Evolutionary conservation across 371 early-diverging fungal species (phyloP).

Genomic region (Basidiobolus meristosporus): DNA sequence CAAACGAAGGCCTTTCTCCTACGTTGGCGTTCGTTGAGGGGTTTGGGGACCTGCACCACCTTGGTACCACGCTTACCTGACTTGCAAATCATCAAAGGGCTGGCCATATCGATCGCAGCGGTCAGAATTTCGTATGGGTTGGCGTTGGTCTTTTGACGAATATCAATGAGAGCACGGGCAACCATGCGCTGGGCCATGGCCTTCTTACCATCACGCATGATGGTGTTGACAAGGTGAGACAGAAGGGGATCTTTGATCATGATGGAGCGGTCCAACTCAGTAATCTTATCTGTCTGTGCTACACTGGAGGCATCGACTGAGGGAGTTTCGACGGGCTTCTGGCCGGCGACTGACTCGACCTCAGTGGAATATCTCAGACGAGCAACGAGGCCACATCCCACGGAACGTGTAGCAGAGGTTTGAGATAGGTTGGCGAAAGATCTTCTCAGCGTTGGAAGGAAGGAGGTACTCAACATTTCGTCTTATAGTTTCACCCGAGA

Average conservation of each 20-base stretch:
- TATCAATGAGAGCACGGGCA: conserved; percentile 39
- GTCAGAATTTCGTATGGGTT: conserved; percentile 42
- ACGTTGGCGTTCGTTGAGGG: conserved; percentile 63
- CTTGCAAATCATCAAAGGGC: conserved; percentile 59
- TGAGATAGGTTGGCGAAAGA: too few relatives aligned
- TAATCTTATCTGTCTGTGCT: background rate
- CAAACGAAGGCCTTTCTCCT: conserved; percentile 69
- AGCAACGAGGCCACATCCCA: too few relatives aligned
- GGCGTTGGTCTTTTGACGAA: conserved; percentile 35
- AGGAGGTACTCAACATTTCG: too few relatives aligned
- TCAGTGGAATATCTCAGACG: too few relatives aligned
- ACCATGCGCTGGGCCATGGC: conserved; percentile 50
- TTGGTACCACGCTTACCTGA: conserved; percentile 59
- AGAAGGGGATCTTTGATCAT: conserved; percentile 42
- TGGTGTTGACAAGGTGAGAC: conserved; percentile 58
- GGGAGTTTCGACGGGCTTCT: too few relatives aligned
- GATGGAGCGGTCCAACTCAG: conserved; percentile 5
- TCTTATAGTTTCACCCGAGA: too few relatives aligned
- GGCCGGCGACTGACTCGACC: too few relatives aligned
- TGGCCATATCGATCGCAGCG: conserved; percentile 50
- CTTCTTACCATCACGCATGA: conserved; percentile 78
- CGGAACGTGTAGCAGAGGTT: too few relatives aligned
- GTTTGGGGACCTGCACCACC: conserved; percentile 54
- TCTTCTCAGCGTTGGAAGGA: too few relatives aligned
- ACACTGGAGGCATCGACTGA: too few relatives aligned